These are phyloP conservation scores for Diaporthe destruens DNA, from an alignment of 2,329 filamentous ascomycete species.

Conservation along the genomic window DNA sequence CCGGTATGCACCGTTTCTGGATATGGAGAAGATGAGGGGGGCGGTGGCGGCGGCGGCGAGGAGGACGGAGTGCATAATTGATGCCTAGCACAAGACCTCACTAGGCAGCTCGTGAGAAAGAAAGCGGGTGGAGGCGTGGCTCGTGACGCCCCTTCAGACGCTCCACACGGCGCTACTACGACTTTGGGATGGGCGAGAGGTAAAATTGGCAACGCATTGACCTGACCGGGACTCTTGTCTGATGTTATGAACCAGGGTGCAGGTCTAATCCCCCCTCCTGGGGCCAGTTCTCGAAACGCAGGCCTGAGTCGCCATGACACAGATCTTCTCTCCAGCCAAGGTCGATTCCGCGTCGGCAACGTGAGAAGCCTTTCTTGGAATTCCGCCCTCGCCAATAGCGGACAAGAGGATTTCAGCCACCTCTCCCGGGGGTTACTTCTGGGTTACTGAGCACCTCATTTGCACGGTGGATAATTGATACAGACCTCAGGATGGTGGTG, in stretches of 20 bases:
- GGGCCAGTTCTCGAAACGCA: constrained; percentile 10
- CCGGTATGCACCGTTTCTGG: background rate
- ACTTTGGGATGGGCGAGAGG: background rate
- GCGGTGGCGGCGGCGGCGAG: background rate
- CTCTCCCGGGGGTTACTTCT: background rate
- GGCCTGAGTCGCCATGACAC: constrained; percentile 29
- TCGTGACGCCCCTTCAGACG: background rate
- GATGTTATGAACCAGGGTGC: constrained; percentile 5
- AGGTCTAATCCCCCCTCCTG: background rate
- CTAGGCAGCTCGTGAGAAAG: background rate
- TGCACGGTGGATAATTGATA: too few species aligned
- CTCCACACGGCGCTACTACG: background rate
- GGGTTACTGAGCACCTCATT: background rate
- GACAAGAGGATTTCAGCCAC: background rate
- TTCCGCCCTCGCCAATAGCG: constrained; percentile 9
- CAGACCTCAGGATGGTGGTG: background rate
- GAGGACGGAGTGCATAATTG: background rate
- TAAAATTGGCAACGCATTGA: constrained; percentile 27
- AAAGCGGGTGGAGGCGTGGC: background rate
- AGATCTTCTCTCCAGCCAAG: constrained; percentile 32
- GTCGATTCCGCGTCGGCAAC: constrained; percentile 23
- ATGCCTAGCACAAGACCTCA: background rate
- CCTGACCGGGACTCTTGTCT: constrained; percentile 9
- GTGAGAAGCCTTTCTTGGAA: constrained; percentile 28
- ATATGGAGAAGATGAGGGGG: background rate